phyloP scores from a whole-genome alignment of 2,329 filamentous ascomycete species.

The Aspergillus luchuensis region DNA sequence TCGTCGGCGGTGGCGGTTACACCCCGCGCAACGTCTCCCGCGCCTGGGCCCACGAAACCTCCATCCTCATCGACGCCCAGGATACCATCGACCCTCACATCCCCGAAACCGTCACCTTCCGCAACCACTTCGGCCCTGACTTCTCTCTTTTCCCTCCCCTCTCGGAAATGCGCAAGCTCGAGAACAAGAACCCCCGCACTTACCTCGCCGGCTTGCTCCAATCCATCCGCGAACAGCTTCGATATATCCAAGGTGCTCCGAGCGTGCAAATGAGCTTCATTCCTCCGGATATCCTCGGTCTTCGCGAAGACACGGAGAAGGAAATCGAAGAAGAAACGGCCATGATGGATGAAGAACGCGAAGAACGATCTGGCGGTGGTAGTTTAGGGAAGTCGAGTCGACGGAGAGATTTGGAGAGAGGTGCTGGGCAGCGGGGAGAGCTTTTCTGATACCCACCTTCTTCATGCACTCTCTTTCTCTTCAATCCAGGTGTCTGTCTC shows the following conservation, averaged over 20 bases:
- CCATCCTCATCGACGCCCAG: conserved; percentile 77
- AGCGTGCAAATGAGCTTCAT: conserved; percentile 83
- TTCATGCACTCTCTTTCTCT: not conserved
- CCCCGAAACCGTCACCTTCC: conserved; percentile 78
- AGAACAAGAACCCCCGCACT: conserved; percentile 78
- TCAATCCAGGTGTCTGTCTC: not conserved
- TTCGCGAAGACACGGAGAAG: conserved; percentile 52
- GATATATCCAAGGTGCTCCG: conserved; percentile 80
- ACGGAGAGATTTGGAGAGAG: conserved; percentile 3
- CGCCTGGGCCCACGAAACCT: conserved; percentile 95
- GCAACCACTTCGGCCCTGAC: conserved; percentile 84
- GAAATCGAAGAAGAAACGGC: conserved; percentile 49
- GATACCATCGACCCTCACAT: conserved; percentile 71
- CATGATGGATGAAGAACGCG: conserved; percentile 40
- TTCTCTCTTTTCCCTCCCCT: conserved; percentile 86
- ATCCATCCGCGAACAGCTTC: conserved; percentile 79
- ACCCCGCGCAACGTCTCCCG: conserved; percentile 95
- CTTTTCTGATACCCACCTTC: not conserved
- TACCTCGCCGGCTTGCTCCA: conserved; percentile 74
- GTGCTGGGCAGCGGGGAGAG: not conserved
- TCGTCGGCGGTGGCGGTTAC: conserved; percentile 94
- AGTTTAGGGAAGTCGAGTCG: conserved; percentile 14
- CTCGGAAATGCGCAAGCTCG: conserved; percentile 66
- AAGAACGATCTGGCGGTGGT: conserved; percentile 41
- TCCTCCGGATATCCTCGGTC: conserved; percentile 70